Base-by-base conservation (phyloP, 192 early-diverging fungal genomes). In the Thamnidium elegans region DNA sequence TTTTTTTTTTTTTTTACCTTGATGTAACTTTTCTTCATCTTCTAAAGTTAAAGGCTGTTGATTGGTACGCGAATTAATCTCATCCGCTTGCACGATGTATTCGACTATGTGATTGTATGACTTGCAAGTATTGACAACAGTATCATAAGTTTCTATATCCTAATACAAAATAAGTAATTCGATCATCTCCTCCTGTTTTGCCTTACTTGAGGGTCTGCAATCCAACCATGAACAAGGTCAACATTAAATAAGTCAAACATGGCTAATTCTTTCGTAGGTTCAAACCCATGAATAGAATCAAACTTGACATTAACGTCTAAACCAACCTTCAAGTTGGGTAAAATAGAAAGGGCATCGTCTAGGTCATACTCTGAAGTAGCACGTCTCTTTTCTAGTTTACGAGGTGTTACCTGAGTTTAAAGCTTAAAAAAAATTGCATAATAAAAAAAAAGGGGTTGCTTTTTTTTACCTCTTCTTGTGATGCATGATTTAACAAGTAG, bases 141-240 rank as follows among this genome's bases (percentile, higher is more conserved):
- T 65, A 6, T 68, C 71, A 55, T 85, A 84, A 4, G 89, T 78
- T 10, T 74, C 72, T 13, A 71, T 62, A 51, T 86, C 88, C 58
- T 78, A 61, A 23, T 21, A 50, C 23, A 64, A 52, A 34, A 48
- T 32, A 13, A 20, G 7, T 45, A 26, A 5, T 21, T 2, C 15
- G 62, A 26, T 50, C 13, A 34, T 9, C 14, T 4, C 13, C 10
- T 44, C 23, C 50, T 11, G 17, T 20, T 48, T 26, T 32, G n/a
- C 11, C 34, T 66, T 67, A 75, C 69, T 51, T 84, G 74, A 17
- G 86, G 82, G 55, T 90, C 90, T 20, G 84, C 87, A 19, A 91
- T 84, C 95, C 95, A 98, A 15, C 96, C 96, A 75, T 97, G 95
- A 46, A 92, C 90, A 7, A 97, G 69, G 17, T 83, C 78, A 3